phyloP scores from a whole-genome alignment of 2,329 filamentous ascomycete genomes.

The Fusarium equiseti region DNA sequence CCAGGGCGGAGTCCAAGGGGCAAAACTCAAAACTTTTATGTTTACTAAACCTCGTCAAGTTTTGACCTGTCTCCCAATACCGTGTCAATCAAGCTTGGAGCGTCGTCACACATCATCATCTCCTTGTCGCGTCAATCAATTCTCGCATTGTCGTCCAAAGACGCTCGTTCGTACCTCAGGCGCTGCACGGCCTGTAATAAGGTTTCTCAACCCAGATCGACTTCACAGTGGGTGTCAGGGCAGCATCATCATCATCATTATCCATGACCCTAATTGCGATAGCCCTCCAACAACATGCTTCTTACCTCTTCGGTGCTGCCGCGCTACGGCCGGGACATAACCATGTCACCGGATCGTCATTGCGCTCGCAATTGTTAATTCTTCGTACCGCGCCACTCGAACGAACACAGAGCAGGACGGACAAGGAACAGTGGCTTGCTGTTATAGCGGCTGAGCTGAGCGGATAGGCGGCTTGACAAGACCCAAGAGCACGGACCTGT shows the following conservation, averaged over 20 bases:
- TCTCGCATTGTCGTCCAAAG: not conserved
- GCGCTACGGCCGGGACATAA: constrained; percentile 34
- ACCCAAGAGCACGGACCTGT: constrained; percentile 6
- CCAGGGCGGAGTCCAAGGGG: constrained; percentile 33
- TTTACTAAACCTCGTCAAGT: constrained; percentile 22
- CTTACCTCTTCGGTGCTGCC: constrained; percentile 37
- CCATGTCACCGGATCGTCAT: constrained; percentile 31
- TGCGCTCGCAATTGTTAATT: constrained; percentile 19
- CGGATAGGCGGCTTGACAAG: not conserved
- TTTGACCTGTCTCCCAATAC: not conserved
- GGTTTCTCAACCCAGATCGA: constrained; percentile 18
- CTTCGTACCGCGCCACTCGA: constrained; percentile 28
- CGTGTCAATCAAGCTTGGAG: not conserved
- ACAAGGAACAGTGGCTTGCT: constrained; percentile 22
- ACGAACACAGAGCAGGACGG: not conserved
- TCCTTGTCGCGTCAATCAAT: not conserved
- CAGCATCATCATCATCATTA: constrained; percentile 46
- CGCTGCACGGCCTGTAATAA: constrained; percentile 4
- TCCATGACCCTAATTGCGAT: constrained; percentile 15
- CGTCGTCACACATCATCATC: not conserved
- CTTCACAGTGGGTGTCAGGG: constrained; percentile 36
- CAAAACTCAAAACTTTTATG: constrained; percentile 18
- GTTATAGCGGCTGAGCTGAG: constrained; percentile 1
- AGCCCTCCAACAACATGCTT: constrained; percentile 16
- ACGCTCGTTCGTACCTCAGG: constrained; percentile 1